These are phyloP conservation scores for Debaryomyces maramus DNA, from an alignment of 805 yeast genomes.

Conservation along the genomic window DNA sequence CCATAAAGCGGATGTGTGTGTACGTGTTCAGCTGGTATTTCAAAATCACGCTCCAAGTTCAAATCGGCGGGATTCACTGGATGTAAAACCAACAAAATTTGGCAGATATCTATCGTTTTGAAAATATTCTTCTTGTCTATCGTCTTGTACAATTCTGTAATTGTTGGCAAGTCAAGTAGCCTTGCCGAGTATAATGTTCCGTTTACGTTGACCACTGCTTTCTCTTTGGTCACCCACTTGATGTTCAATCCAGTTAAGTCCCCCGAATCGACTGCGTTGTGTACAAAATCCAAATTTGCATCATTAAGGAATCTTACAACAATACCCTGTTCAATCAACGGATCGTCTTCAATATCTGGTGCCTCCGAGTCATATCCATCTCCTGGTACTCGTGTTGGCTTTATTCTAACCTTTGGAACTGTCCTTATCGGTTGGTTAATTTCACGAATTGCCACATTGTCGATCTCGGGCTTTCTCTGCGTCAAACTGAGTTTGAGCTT, in stretches of 20 bases:
- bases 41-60: slow-evolving; percentile 49
- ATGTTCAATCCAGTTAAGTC: slow-evolving; percentile 71
- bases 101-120: slow-evolving; percentile 83
- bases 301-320: slow-evolving; percentile 73
- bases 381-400: slow-evolving; percentile 74
- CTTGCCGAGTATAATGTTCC: slow-evolving; percentile 77
- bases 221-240: slow-evolving; percentile 78
- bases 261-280: slow-evolving; percentile 73
- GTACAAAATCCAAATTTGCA: slow-evolving; percentile 67
- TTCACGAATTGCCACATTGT: slow-evolving; percentile 3
- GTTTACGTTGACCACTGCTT: slow-evolving; percentile 74
- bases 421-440: slow-evolving; percentile 5
- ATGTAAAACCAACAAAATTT: slow-evolving; percentile 75
- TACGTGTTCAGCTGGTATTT: slow-evolving; percentile 34
- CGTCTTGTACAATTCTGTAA: slow-evolving; percentile 84
- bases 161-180: slow-evolving; percentile 84
- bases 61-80: slow-evolving; percentile 40
- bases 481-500: slow-evolving; percentile 21
- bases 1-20: slow-evolving; percentile 43
- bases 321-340: slow-evolving; percentile 84
- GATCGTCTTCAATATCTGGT: slow-evolving; percentile 94
- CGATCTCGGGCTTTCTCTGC: slow-evolving; percentile 6
- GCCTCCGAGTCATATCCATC: slow-evolving; percentile 98
- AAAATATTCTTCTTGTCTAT: slow-evolving; percentile 85
- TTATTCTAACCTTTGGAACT: slow-evolving; percentile 51